Conservation (phyloP, 495 filamentous ascomycete genomes). For the Bacidia rubella region DNA sequence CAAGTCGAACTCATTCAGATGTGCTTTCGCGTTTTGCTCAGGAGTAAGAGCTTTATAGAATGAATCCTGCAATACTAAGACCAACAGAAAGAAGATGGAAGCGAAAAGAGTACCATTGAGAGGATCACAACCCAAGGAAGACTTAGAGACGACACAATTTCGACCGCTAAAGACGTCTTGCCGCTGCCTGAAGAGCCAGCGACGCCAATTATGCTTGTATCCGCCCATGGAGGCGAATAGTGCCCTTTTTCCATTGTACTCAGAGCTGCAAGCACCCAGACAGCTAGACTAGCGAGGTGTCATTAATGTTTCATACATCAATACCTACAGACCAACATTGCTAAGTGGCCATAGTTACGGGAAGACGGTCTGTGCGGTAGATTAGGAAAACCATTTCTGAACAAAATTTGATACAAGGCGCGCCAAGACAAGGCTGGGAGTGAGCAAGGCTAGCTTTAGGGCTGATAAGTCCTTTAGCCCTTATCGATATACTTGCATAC, state of each 20-base stretch:
- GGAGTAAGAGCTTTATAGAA: conserved; percentile 79
- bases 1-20: conserved; percentile 87
- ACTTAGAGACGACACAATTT: conserved; percentile 78
- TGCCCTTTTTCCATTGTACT: conserved; percentile 35
- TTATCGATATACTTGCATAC: not conserved
- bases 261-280: not conserved
- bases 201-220: conserved; percentile 88
- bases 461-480: not conserved
- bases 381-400: too few relatives aligned
- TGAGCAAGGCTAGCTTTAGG: not conserved
- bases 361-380: too few relatives aligned
- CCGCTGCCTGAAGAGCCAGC: conserved; percentile 93
- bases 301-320: too few relatives aligned
- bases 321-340: too few relatives aligned
- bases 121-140: conserved; percentile 96
- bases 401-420: too few relatives aligned
- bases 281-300: not conserved
- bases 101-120: conserved; percentile 59
- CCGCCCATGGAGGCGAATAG: conserved; percentile 89
- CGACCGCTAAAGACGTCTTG: conserved; percentile 89
- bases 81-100: too few relatives aligned
- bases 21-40: conserved; percentile 63
- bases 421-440: not conserved
- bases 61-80: conserved; percentile 71
- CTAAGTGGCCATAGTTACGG: too few relatives aligned